These are phyloP conservation scores for Lizonia empirigonia DNA, from an alignment of 2,329 filamentous ascomycete species.

Conservation along the genomic window DNA sequence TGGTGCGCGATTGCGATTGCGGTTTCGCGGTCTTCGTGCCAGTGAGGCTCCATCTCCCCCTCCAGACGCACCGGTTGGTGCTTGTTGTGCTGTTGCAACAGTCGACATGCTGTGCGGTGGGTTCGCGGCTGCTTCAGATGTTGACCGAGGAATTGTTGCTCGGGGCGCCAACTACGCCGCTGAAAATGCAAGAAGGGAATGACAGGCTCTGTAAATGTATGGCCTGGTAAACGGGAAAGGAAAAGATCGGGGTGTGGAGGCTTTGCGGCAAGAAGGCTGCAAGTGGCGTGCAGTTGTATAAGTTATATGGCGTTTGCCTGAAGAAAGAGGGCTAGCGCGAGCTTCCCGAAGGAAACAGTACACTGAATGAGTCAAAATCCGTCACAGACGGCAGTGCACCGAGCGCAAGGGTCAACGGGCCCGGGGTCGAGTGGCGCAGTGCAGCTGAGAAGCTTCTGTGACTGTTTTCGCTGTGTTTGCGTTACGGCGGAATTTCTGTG, in stretches of 20 bases:
- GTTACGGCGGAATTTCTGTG: constrained; percentile 22
- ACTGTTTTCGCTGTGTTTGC: constrained; percentile 8
- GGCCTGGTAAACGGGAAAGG: constrained; percentile 37
- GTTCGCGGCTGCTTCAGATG: constrained; percentile 1
- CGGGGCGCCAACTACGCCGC: background rate
- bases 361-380: constrained; percentile 20
- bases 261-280: constrained; percentile 5
- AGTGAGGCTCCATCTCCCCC: constrained; percentile 25
- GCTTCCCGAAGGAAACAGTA: constrained; percentile 7
- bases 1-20: constrained; percentile 23
- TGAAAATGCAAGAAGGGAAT: constrained; percentile 3
- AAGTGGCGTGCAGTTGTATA: constrained; percentile 32
- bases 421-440: constrained; percentile 16
- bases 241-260: constrained; percentile 8
- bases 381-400: constrained; percentile 17
- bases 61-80: constrained; percentile 15
- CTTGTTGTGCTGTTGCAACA: constrained; percentile 20
- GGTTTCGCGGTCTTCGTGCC: constrained; percentile 32
- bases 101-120: constrained; percentile 30
- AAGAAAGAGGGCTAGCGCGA: constrained; percentile 10
- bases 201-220: constrained; percentile 38
- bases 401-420: constrained; percentile 5
- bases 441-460: constrained; percentile 6
- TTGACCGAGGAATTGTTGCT: background rate
- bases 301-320: background rate